Percentiles rank a stretch among this genome's conserved stretches.
Evolutionary conservation across 1,284 basidiomycete genomes (phyloP).

Genomic region (Papiliotrema fonsecae): DNA sequence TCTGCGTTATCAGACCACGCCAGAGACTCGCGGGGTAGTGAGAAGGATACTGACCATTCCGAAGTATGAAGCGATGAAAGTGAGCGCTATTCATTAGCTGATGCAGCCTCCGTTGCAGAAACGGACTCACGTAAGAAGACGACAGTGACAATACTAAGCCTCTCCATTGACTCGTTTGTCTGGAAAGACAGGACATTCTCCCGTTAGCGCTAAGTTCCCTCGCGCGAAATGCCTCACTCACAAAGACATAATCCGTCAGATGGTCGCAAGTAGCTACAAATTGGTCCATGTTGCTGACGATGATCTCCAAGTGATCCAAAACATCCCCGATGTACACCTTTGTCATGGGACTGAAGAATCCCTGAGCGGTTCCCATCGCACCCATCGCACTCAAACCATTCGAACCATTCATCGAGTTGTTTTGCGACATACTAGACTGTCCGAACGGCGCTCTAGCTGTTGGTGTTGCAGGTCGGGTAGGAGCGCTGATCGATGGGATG

Average conservation of each 20-base stretch:
- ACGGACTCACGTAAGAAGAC: conserved; percentile 45
- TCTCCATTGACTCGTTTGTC: conserved; percentile 47
- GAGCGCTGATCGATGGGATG: not conserved
- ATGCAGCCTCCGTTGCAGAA: not conserved
- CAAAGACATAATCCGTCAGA: conserved; percentile 47
- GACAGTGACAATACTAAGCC: conserved; percentile 47
- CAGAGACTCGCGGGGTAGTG: not conserved
- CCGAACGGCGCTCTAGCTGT: too few species aligned
- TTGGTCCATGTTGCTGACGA: conserved; percentile 43
- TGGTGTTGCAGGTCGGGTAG: not conserved
- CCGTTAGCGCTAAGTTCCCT: not conserved
- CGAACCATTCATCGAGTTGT: not conserved
- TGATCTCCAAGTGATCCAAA: conserved; percentile 46
- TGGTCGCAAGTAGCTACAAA: conserved; percentile 45
- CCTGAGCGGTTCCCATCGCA: conserved; percentile 5
- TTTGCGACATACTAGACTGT: not conserved
- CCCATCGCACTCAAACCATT: not conserved
- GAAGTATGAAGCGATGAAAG: conserved; percentile 33
- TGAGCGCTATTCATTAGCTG: conserved; percentile 12
- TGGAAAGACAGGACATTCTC: conserved; percentile 46
- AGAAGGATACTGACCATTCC: conserved; percentile 27
- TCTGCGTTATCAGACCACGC: conserved; percentile 10
- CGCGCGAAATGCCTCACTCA: conserved; percentile 14
- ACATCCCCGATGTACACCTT: conserved; percentile 45
- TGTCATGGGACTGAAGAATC: conserved; percentile 38